These are phyloP conservation scores for Wallacemonas sp. DNA, from an alignment of 208 protist species.

Conservation along the genomic window DNA sequence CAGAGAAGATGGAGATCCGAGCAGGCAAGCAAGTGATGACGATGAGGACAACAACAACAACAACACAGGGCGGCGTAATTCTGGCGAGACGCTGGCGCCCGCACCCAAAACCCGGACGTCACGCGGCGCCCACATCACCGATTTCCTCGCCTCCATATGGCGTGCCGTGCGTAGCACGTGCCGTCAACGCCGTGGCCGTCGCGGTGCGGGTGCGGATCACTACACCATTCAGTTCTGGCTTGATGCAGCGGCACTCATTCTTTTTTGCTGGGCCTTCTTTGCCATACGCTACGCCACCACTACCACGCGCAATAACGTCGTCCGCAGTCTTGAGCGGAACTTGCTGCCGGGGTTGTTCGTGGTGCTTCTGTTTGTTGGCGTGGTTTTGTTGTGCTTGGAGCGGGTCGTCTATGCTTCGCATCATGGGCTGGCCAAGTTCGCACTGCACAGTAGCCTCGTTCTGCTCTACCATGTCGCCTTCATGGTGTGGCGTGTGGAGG, in stretches of 20 bases:
- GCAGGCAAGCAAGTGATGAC: too few species aligned
- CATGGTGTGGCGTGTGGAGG: slow-evolving; percentile 27
- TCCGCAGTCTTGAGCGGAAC: slow-evolving; percentile 66
- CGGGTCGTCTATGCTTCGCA: slow-evolving; percentile 70
- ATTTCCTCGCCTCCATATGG: background rate
- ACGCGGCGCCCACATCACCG: background rate
- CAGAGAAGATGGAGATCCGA: too few species aligned
- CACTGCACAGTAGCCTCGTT: slow-evolving; percentile 30
- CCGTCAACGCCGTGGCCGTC: slow-evolving; percentile 13
- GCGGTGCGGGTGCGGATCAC: slow-evolving; percentile 58
- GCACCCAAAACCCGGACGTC: too few species aligned
- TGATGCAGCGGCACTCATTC: slow-evolving; percentile 31
- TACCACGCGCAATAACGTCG: slow-evolving; percentile 34
- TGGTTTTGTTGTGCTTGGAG: slow-evolving; percentile 57
- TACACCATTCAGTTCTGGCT: slow-evolving; percentile 52
- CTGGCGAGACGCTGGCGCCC: too few species aligned
- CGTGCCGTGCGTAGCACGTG: background rate
- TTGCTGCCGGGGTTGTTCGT: slow-evolving; percentile 67
- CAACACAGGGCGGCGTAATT: too few species aligned
- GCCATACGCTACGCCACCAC: slow-evolving; percentile 27
- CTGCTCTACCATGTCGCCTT: slow-evolving; percentile 40
- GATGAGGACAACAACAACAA: too few species aligned
- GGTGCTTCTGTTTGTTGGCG: slow-evolving; percentile 46
- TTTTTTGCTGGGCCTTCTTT: slow-evolving; percentile 63
- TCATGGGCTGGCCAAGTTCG: slow-evolving; percentile 33